phyloP scores from a whole-genome alignment of 2,329 filamentous ascomycete species.

The Colletotrichum sp. region DNA sequence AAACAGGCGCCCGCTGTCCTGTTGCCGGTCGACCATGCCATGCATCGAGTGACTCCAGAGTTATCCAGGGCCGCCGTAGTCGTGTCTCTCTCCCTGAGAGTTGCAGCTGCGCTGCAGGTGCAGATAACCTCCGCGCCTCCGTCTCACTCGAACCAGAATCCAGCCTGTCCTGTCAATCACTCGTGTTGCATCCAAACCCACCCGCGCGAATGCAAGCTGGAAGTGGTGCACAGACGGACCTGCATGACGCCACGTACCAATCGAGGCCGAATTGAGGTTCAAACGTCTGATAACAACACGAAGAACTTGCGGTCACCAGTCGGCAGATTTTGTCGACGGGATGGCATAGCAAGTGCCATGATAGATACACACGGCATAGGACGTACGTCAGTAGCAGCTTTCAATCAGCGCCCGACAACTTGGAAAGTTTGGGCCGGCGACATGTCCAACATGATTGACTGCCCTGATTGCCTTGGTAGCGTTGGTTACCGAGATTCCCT shows the following conservation, averaged over 20 bases:
- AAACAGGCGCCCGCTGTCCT: neutral
- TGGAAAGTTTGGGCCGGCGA: neutral
- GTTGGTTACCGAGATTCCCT: neutral
- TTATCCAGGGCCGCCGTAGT: neutral
- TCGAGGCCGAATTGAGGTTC: neutral
- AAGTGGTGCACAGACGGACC: constrained; percentile 22
- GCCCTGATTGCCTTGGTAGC: neutral
- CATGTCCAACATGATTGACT: neutral
- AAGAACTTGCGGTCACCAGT: neutral
- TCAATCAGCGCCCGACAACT: neutral
- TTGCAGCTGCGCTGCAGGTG: constrained; percentile 14
- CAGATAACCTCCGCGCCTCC: constrained; percentile 4
- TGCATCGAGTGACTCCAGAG: neutral
- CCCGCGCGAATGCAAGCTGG: constrained; percentile 3
- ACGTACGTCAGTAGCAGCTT: neutral
- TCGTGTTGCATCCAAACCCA: constrained; percentile 16
- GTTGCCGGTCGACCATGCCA: constrained; percentile 8
- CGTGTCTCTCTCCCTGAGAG: constrained; percentile 18
- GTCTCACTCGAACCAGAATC: constrained; percentile 7
- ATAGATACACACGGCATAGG: neutral
- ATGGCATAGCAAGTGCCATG: neutral
- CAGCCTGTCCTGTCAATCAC: constrained; percentile 14
- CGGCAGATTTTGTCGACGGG: neutral
- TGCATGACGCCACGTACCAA: constrained; percentile 24
- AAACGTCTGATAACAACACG: constrained; percentile 5